Conservation (phyloP, 2,329 filamentous ascomycete genomes). For the Ascocoryne sarcoides region DNA sequence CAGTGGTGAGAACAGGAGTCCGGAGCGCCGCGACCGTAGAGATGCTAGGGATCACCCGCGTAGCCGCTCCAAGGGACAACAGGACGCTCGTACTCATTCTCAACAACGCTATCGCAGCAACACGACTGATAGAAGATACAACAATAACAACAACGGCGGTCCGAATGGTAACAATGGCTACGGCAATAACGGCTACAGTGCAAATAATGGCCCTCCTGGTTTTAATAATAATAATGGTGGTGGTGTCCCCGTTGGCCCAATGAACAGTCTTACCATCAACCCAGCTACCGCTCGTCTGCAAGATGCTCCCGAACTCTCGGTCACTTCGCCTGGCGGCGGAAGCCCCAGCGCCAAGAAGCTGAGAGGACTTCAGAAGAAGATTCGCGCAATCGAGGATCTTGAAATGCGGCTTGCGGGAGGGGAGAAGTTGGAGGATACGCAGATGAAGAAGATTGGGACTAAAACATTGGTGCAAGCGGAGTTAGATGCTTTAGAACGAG, state of each 20-base stretch:
- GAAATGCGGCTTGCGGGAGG: conserved; percentile 93
- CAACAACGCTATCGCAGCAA: conserved; percentile 44
- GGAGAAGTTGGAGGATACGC: conserved; percentile 96
- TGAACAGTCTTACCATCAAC: conserved; percentile 29
- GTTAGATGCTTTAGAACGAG: conserved; percentile 43
- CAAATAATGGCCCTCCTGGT: conserved; percentile 15
- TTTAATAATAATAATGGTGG: not conserved
- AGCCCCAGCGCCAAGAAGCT: conserved; percentile 88
- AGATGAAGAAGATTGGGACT: conserved; percentile 95
- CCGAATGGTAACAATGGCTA: conserved; percentile 19
- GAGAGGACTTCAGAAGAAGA: conserved; percentile 88
- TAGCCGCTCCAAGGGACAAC: conserved; percentile 38
- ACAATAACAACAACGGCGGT: conserved; percentile 25
- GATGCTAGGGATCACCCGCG: conserved; percentile 44
- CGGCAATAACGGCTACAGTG: conserved; percentile 12
- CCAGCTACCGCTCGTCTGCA: conserved; percentile 18
- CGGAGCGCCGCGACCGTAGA: conserved; percentile 42
- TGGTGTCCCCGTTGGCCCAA: conserved; percentile 10
- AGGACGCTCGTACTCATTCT: conserved; percentile 36
- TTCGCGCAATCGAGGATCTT: conserved; percentile 92
- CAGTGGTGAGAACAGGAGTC: conserved; percentile 22
- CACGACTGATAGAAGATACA: conserved; percentile 29
- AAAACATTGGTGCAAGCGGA: conserved; percentile 80
- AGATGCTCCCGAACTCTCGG: conserved; percentile 38
- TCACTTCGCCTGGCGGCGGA: conserved; percentile 47